These are phyloP conservation scores for Paulownia fortunei DNA, from an alignment of 257 asterid species.

Conservation along the genomic window DNA sequence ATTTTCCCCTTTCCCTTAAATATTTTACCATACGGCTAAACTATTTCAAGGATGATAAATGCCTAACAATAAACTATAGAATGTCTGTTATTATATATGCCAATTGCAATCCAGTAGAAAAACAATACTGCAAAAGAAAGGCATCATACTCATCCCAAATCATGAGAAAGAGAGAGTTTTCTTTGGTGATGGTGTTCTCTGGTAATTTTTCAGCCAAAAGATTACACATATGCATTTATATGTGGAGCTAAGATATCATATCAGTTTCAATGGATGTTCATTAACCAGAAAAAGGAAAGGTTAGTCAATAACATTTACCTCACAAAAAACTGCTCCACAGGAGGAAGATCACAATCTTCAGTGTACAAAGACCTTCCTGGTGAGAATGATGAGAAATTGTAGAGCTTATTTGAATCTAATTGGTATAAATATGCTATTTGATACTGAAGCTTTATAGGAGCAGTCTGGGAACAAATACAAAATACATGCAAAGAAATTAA, in stretches of 20 bases:
- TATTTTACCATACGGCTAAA: neutral
- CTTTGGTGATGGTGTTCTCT: neutral
- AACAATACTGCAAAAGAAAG: neutral
- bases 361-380: slow-evolving; percentile 40
- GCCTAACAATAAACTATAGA: neutral
- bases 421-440: slow-evolving; percentile 7
- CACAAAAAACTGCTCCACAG: slow-evolving; percentile 37
- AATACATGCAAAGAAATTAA: slow-evolving; percentile 7
- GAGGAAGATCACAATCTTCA: slow-evolving; percentile 39
- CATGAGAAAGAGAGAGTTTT: neutral
- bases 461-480: slow-evolving; percentile 2
- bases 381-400: slow-evolving; percentile 37
- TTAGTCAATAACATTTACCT: slow-evolving; percentile 37
- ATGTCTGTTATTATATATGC: neutral
- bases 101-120: neutral
- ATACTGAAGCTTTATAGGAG: slow-evolving; percentile 6
- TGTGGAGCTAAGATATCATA: slow-evolving; percentile 18
- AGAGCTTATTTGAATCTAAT: slow-evolving; percentile 37
- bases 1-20: neutral
- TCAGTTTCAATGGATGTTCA: neutral
- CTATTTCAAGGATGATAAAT: neutral
- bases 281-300: slow-evolving; percentile 21
- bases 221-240: slow-evolving; percentile 7
- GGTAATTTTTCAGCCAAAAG: slow-evolving; percentile 1
- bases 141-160: neutral